Conservation (phyloP, 768 basidiomycete genomes). For the Collybia sordida region DNA sequence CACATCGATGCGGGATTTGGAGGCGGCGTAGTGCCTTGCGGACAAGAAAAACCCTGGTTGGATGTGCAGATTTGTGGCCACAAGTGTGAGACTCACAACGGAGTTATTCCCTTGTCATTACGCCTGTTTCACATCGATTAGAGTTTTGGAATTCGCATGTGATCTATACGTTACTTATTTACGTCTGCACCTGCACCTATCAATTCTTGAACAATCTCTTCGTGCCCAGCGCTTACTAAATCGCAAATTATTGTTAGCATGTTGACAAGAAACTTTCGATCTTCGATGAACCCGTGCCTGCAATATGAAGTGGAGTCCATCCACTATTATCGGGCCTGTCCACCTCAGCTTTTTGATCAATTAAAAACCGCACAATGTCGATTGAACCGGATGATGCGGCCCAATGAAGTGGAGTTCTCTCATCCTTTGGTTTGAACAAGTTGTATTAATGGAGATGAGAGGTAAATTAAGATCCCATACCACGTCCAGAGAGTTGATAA, state of each 20-base stretch:
- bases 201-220: constrained; percentile 72
- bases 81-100: constrained; percentile 57
- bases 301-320: constrained; percentile 82
- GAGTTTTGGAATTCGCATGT: constrained; percentile 17
- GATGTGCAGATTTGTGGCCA: constrained; percentile 10
- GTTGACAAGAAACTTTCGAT: neutral
- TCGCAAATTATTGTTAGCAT: constrained; percentile 14
- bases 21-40: constrained; percentile 87
- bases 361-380: constrained; percentile 65
- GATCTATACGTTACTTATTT: constrained; percentile 41
- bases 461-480: constrained; percentile 34
- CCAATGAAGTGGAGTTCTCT: constrained; percentile 83
- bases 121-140: constrained; percentile 34
- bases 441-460: neutral
- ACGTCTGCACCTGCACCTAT: constrained; percentile 83
- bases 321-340: constrained; percentile 64
- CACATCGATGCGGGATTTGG: constrained; percentile 86
- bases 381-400: constrained; percentile 72
- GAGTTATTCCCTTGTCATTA: constrained; percentile 82
- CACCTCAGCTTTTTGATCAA: constrained; percentile 70
- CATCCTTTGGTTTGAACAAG: constrained; percentile 49
- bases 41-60: constrained; percentile 16
- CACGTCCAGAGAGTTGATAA: constrained; percentile 60
- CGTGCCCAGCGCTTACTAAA: constrained; percentile 79
- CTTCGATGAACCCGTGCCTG: constrained; percentile 41